A percentile compares a stretch with the other conserved stretches of the same genome.
phyloP scores from a whole-genome alignment of 495 filamentous ascomycete species.

The Aspergillus leporis region DNA sequence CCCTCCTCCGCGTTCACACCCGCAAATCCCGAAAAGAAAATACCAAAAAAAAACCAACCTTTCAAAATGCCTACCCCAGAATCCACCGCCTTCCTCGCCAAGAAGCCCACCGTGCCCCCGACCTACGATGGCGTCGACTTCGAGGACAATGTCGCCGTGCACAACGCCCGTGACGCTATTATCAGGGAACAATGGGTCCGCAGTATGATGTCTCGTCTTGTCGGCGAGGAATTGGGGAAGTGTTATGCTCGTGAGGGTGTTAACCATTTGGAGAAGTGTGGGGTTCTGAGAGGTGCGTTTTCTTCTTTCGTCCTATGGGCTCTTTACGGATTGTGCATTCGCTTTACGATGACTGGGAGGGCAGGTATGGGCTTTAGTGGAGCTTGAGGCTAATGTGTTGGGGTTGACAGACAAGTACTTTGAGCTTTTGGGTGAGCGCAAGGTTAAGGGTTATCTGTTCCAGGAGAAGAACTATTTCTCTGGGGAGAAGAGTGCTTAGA shows the following conservation, averaged over 20 bases:
- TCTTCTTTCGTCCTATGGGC: conserved; percentile 6
- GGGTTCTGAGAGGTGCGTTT: conserved; percentile 74
- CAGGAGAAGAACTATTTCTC: conserved; percentile 84
- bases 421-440: conserved; percentile 78
- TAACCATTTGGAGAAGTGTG: conserved; percentile 98
- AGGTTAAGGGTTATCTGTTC: conserved; percentile 86
- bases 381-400: not conserved
- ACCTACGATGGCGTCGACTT: conserved; percentile 98
- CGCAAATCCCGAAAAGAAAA: not conserved
- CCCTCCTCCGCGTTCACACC: conserved; percentile 1
- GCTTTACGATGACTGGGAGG: conserved; percentile 1
- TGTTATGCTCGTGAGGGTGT: conserved; percentile 94
- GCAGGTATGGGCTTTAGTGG: not conserved
- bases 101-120: conserved; percentile 90
- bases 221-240: conserved; percentile 91
- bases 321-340: too few species aligned
- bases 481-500: conserved; percentile 16
- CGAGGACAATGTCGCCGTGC: conserved; percentile 84
- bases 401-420: conserved; percentile 79
- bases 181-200: conserved; percentile 97
- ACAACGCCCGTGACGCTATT: conserved; percentile 91
- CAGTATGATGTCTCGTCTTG: conserved; percentile 93
- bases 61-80: conserved; percentile 81
- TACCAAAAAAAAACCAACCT: conserved; percentile 9
- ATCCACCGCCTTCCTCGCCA: conserved; percentile 86